Conservation (phyloP, 768 basidiomycete genomes). For the Strobilomyces echinocephalus region DNA sequence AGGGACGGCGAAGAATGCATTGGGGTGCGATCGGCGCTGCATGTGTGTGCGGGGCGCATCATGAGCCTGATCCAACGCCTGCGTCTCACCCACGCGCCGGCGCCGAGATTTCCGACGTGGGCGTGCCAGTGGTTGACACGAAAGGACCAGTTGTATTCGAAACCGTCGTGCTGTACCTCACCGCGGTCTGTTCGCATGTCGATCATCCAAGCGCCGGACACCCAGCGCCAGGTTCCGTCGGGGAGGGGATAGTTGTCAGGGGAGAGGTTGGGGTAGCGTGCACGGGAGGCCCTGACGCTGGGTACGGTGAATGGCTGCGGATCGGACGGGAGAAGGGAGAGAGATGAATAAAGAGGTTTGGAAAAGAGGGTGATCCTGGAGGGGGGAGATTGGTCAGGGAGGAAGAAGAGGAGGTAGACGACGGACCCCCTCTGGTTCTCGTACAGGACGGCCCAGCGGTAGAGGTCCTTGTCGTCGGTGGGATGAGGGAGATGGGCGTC, state of each 20-base stretch:
- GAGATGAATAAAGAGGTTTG: conserved; percentile 63
- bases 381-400: conserved; percentile 1
- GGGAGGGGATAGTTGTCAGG: conserved; percentile 67
- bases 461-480: conserved; percentile 44
- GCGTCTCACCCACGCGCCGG: conserved; percentile 72
- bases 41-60: conserved; percentile 54
- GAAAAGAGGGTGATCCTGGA: conserved; percentile 65
- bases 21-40: neutral
- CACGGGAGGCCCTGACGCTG: conserved; percentile 32
- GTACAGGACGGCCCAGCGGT: conserved; percentile 74
- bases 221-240: conserved; percentile 79
- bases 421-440: conserved; percentile 81
- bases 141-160: conserved; percentile 82
- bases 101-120: conserved; percentile 51
- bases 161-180: conserved; percentile 76
- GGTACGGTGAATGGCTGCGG: conserved; percentile 72
- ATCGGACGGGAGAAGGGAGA: conserved; percentile 66
- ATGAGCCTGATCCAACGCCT: conserved; percentile 82
- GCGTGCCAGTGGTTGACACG: conserved; percentile 63
- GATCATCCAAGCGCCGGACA: conserved; percentile 78
- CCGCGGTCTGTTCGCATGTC: conserved; percentile 79
- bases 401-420: neutral
- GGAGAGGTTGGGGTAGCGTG: conserved; percentile 51
- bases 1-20: conserved; percentile 12
- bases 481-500: conserved; percentile 15